Base-by-base conservation (phyloP, 202 grass and related monocot genomes). In the Brachypodium distachyon region DNA sequence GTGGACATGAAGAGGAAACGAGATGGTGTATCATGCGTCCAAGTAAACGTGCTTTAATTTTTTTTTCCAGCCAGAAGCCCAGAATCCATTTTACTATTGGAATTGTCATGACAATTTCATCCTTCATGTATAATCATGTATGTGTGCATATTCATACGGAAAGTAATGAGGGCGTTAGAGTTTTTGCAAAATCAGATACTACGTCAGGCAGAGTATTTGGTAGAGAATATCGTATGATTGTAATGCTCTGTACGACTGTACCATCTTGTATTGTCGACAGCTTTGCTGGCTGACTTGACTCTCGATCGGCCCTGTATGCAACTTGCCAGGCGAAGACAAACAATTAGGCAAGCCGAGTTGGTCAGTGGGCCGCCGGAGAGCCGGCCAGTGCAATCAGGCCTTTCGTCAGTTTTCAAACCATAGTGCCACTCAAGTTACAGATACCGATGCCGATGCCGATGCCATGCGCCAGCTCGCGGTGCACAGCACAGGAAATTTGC, bases 311-410 rank as follows among this genome's bases (percentile, higher is more conserved):
- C 72, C 46, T 43, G 9, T n/a, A n/a, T 5, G 21, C 39, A 82
- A 65, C 34, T 82, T 57, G 39, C 77, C 38, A 42, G 36, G 4
- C 3, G 27, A 46, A 26, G 43, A 44, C 83, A 52, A 19, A 28
- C 39, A 49, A 75, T 59, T 40, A 13, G 42, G 13, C 61, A 37
- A 22, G 73, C 57, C 41, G 78, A 52, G 60, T 51, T 82, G 72
- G 16, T 57, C 22, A 56, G 63, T n/a, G 78, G 72, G 38, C 48
- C 72, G 22, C 63, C n/a, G 1, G 13, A 46, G 39, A 23, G 18
- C n/a, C 37, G 76, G 17, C 77, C 56, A 62, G 12, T 49, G 12
- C 58, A 50, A 23, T 33, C 9, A 32, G 5, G 2, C 9, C 37
- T 16, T 22, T 18, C 16, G 25, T 3, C 1, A 54, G 51, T 26